These are phyloP conservation scores for Lactarius trivialis DNA, from an alignment of 768 basidiomycete species.

Conservation along the genomic window DNA sequence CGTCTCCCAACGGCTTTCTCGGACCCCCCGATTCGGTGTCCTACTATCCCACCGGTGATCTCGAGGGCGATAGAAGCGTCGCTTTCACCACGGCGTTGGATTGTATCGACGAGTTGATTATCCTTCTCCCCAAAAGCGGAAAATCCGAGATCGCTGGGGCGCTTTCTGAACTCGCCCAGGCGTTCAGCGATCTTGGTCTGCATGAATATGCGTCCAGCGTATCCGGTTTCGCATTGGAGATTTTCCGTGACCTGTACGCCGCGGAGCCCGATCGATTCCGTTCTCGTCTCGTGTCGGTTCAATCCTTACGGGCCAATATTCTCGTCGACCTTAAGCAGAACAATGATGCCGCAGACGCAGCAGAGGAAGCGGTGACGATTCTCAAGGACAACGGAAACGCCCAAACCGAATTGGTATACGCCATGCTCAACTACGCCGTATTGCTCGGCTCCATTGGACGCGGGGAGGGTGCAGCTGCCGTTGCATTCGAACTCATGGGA, in stretches of 20 bases:
- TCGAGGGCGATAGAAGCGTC: neutral
- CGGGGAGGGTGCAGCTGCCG: neutral
- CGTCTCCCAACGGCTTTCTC: slow-evolving; percentile 9
- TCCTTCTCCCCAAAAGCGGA: neutral
- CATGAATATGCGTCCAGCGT: neutral
- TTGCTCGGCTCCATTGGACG: slow-evolving; percentile 4
- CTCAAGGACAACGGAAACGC: neutral
- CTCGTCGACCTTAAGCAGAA: slow-evolving; percentile 6
- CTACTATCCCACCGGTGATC: slow-evolving; percentile 14
- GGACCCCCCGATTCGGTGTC: neutral
- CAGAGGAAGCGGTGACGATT: neutral
- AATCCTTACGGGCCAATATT: slow-evolving; percentile 5
- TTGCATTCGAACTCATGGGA: slow-evolving; percentile 7
- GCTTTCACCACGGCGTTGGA: slow-evolving; percentile 7
- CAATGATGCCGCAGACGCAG: slow-evolving; percentile 1
- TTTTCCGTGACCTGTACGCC: neutral
- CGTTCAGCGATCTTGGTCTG: slow-evolving; percentile 15
- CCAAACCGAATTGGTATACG: neutral
- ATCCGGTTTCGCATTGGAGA: slow-evolving; percentile 1
- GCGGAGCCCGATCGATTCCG: neutral
- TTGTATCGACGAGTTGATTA: neutral
- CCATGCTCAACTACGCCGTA: slow-evolving; percentile 3
- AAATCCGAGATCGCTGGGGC: neutral
- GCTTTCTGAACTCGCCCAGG: slow-evolving; percentile 7
- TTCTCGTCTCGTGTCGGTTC: neutral